These are phyloP conservation scores for Leccinum subgranulosum DNA, from an alignment of 768 basidiomycete species.

Conservation along the genomic window DNA sequence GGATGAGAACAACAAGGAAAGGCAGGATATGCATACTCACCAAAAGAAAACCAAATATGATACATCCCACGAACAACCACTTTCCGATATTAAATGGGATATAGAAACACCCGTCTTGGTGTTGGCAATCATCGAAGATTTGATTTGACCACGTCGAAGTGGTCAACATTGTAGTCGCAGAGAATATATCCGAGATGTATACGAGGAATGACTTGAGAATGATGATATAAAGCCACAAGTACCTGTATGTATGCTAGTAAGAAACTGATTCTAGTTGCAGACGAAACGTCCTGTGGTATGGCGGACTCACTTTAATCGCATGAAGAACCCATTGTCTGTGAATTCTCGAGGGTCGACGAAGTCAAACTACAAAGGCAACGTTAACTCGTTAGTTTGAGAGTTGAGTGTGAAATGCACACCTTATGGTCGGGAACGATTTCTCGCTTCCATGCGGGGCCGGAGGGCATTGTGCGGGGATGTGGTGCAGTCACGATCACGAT, in stretches of 20 bases:
- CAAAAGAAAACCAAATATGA: constrained; percentile 96
- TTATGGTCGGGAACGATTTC: constrained; percentile 98
- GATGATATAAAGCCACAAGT: constrained; percentile 89
- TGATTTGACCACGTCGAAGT: constrained; percentile 88
- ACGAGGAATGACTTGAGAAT: constrained; percentile 96
- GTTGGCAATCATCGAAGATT: constrained; percentile 76
- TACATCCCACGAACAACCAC: constrained; percentile 97
- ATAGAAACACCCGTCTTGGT: constrained; percentile 68
- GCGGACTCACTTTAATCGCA: constrained; percentile 73
- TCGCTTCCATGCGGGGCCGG: constrained; percentile 90
- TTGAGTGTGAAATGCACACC: constrained; percentile 40
- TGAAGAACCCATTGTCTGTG: constrained; percentile 79
- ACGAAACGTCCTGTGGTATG: background rate
- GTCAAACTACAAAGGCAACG: constrained; percentile 67
- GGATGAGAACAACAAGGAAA: constrained; percentile 7
- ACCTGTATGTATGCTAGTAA: constrained; percentile 47
- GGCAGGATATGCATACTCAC: constrained; percentile 41
- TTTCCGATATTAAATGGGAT: constrained; percentile 87
- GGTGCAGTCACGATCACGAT: constrained; percentile 14
- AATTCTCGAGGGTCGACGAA: constrained; percentile 94
- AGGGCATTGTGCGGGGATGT: constrained; percentile 18
- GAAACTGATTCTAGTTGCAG: background rate
- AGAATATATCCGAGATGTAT: constrained; percentile 97
- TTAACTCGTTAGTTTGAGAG: background rate
- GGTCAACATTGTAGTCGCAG: constrained; percentile 93